phyloP scores from a whole-genome alignment of 2,329 filamentous ascomycete species.

The Scedosporium minutisporum region DNA sequence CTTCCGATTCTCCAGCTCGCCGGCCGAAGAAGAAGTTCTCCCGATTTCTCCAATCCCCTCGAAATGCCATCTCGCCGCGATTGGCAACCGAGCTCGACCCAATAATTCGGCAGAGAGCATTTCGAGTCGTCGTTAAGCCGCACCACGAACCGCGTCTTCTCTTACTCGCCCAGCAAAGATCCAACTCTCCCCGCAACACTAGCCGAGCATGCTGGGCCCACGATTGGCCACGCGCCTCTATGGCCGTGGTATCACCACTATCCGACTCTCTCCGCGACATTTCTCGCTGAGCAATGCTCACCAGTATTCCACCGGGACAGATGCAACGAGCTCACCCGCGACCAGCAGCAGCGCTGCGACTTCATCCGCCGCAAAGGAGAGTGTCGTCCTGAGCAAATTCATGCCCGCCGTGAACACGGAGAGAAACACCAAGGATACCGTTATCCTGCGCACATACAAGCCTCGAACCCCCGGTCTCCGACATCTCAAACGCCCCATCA shows the following conservation, averaged over 20 bases:
- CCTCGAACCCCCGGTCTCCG: slow-evolving; percentile 86
- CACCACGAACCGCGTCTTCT: too few species aligned
- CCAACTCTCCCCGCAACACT: too few species aligned
- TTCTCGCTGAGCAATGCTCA: background rate
- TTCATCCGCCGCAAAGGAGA: background rate
- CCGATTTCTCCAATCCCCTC: too few species aligned
- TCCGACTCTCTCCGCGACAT: background rate
- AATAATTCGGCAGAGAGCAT: too few species aligned
- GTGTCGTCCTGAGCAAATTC: background rate
- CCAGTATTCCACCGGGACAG: background rate
- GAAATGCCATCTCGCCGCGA: too few species aligned
- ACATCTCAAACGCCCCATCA: slow-evolving; percentile 84
- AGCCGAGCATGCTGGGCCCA: too few species aligned
- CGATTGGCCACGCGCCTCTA: too few species aligned
- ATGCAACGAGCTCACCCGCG: background rate
- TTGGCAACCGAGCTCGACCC: too few species aligned
- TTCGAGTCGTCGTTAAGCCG: too few species aligned
- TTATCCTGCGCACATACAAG: slow-evolving; percentile 73
- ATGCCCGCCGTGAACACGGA: background rate
- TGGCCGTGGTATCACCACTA: background rate
- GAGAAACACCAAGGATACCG: slow-evolving; percentile 17
- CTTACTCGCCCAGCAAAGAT: too few species aligned
- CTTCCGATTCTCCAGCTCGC: too few species aligned
- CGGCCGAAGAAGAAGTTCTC: too few species aligned
- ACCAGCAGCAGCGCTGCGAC: background rate